phyloP scores from a whole-genome alignment of 805 yeast species.

The Yarrowia keelungensis region DNA sequence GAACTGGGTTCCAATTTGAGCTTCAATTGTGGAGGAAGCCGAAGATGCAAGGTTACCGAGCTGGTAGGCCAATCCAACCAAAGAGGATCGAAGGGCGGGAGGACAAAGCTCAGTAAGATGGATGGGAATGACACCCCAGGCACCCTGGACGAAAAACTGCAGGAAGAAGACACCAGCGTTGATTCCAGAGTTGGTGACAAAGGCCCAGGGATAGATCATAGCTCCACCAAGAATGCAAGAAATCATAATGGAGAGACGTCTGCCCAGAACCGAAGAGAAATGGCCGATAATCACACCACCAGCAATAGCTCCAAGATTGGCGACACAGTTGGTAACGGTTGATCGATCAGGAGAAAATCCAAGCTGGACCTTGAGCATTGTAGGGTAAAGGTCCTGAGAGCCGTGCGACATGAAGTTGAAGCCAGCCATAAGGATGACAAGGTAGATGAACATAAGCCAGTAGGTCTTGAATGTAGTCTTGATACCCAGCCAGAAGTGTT shows the following conservation, averaged over 20 bases:
- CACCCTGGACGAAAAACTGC: slow-evolving; percentile 67
- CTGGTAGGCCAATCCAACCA: slow-evolving; percentile 21
- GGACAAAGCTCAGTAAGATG: slow-evolving; percentile 71
- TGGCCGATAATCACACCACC: slow-evolving; percentile 19
- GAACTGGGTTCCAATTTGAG: slow-evolving; percentile 7
- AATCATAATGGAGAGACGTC: slow-evolving; percentile 15
- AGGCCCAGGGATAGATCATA: slow-evolving; percentile 25
- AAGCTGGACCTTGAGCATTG: slow-evolving; percentile 58
- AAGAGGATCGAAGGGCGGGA: slow-evolving; percentile 51
- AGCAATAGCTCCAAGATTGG: slow-evolving; percentile 21
- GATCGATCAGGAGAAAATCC: slow-evolving; percentile 20
- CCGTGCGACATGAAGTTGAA: slow-evolving; percentile 76
- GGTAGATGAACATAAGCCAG: slow-evolving; percentile 66
- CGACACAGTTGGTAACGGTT: slow-evolving; percentile 22
- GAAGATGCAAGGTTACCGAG: slow-evolving; percentile 27
- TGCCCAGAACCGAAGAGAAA: slow-evolving; percentile 2
- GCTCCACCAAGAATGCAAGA: slow-evolving; percentile 18
- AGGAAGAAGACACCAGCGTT: slow-evolving; percentile 61
- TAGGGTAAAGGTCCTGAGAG: slow-evolving; percentile 75
- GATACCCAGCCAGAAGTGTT: slow-evolving; percentile 15
- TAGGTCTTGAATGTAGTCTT: slow-evolving; percentile 52
- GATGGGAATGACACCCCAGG: slow-evolving; percentile 77
- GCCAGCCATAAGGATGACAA: slow-evolving; percentile 67
- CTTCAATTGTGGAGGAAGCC: slow-evolving; percentile 17
- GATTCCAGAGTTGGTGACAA: slow-evolving; percentile 9